Conservation (phyloP, 331 rosid genomes). For the Quercus tomentella region DNA sequence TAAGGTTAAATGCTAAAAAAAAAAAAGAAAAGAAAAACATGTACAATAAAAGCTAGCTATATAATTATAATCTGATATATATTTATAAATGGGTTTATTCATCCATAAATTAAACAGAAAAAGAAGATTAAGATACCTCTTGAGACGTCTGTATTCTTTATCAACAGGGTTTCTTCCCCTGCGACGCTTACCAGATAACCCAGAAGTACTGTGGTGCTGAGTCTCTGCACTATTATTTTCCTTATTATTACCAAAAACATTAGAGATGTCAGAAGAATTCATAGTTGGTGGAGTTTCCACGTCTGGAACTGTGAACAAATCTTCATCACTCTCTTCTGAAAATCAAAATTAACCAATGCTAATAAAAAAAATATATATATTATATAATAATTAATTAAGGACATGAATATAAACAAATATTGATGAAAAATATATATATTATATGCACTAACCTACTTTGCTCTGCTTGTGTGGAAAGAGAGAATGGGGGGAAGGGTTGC, state of each 20-base stretch:
- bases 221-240: background rate
- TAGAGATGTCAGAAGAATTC: background rate
- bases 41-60: no score
- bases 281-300: constrained; percentile 31
- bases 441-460: constrained; percentile 20
- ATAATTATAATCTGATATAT: no score
- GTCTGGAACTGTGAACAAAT: constrained; percentile 65
- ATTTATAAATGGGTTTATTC: background rate
- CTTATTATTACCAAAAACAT: constrained; percentile 6
- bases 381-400: no score
- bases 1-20: no score
- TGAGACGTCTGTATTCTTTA: constrained; percentile 59
- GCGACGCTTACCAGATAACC: constrained; percentile 34
- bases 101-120: background rate
- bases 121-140: constrained; percentile 34
- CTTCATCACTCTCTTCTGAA: constrained; percentile 69
- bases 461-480: background rate
- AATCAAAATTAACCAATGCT: background rate
- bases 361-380: no score
- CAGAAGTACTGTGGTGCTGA: background rate
- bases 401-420: background rate
- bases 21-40: background rate
- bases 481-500: background rate
- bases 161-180: constrained; percentile 55
- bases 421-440: background rate